These are phyloP conservation scores for Yamadazyma nakazawae DNA, from an alignment of 805 yeast genomes.

Conservation along the genomic window DNA sequence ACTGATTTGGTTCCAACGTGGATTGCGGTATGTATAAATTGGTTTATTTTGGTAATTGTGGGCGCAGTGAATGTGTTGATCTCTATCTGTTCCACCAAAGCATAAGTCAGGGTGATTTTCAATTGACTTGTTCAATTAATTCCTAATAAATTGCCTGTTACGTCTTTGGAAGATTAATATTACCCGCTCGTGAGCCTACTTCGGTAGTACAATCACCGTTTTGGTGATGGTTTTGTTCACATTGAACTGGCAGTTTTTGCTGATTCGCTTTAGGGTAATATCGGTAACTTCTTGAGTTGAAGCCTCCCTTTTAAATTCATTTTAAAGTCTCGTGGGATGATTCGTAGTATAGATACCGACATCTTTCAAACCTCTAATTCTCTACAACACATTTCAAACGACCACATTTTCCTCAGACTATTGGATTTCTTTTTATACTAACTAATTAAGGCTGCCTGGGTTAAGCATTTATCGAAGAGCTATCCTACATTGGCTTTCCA, in stretches of 20 bases:
- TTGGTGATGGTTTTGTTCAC: slow-evolving; percentile 35
- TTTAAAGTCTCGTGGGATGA: slow-evolving; percentile 26
- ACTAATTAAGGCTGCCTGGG: slow-evolving; percentile 90
- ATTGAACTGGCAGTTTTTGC: slow-evolving; percentile 33
- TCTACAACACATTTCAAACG: not conserved
- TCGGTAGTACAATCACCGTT: slow-evolving; percentile 28
- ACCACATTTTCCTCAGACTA: not conserved
- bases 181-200: slow-evolving; percentile 53
- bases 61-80: not conserved
- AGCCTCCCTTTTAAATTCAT: slow-evolving; percentile 18
- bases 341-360: slow-evolving; percentile 93
- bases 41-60: not conserved
- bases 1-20: slow-evolving; percentile 98
- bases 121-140: slow-evolving; percentile 24
- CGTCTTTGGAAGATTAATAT: slow-evolving; percentile 89
- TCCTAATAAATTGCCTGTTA: slow-evolving; percentile 76
- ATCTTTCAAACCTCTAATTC: slow-evolving; percentile 22
- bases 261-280: slow-evolving; percentile 42
- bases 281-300: slow-evolving; percentile 84
- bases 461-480: slow-evolving; percentile 84
- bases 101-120: slow-evolving; percentile 73
- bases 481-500: slow-evolving; percentile 97
- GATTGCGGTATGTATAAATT: slow-evolving; percentile 87
- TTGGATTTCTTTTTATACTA: slow-evolving; percentile 15
- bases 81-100: slow-evolving; percentile 55